phyloP scores from a whole-genome alignment of 768 basidiomycete species.

The Sporobolomyces phaffii region DNA sequence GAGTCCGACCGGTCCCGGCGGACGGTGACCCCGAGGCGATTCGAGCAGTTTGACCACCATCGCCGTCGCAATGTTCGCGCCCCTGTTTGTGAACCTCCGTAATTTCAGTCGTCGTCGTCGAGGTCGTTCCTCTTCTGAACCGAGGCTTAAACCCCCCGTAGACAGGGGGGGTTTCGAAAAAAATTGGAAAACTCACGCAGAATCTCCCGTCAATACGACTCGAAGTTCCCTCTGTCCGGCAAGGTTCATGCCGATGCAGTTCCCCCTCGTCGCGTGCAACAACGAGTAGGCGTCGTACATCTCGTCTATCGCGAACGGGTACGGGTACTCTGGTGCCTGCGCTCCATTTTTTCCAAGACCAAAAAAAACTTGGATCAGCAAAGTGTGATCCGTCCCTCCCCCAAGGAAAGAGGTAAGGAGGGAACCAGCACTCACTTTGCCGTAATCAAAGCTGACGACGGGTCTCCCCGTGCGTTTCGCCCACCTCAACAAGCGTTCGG shows the following conservation, averaged over 20 bases:
- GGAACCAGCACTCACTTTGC: slow-evolving; percentile 92
- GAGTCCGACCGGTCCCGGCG: slow-evolving; percentile 72
- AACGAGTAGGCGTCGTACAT: slow-evolving; percentile 82
- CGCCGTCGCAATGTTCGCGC: slow-evolving; percentile 77
- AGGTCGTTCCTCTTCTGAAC: no score
- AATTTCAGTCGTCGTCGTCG: no score
- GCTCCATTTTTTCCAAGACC: no score
- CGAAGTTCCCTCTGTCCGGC: background rate
- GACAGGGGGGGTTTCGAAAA: no score
- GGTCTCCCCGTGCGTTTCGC: slow-evolving; percentile 69
- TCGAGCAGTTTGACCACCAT: slow-evolving; percentile 82
- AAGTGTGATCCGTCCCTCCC: no score
- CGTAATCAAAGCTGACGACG: slow-evolving; percentile 82
- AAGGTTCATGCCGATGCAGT: slow-evolving; percentile 71
- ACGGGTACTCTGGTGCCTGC: slow-evolving; percentile 64
- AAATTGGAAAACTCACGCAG: no score
- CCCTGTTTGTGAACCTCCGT: slow-evolving; percentile 56
- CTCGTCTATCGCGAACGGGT: slow-evolving; percentile 92
- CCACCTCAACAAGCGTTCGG: slow-evolving; percentile 85
- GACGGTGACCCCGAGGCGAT: slow-evolving; percentile 26
- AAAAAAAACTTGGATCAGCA: slow-evolving; percentile 49
- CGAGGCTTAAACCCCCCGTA: no score
- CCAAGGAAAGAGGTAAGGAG: no score
- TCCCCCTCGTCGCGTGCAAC: slow-evolving; percentile 71
- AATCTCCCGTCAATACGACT: slow-evolving; percentile 81